Evolutionary conservation across 129 eudicot genomes (phyloP), one percentile per base, ranked within the genome.

Genomic region (Helichrysum umbraculigerum): DNA sequence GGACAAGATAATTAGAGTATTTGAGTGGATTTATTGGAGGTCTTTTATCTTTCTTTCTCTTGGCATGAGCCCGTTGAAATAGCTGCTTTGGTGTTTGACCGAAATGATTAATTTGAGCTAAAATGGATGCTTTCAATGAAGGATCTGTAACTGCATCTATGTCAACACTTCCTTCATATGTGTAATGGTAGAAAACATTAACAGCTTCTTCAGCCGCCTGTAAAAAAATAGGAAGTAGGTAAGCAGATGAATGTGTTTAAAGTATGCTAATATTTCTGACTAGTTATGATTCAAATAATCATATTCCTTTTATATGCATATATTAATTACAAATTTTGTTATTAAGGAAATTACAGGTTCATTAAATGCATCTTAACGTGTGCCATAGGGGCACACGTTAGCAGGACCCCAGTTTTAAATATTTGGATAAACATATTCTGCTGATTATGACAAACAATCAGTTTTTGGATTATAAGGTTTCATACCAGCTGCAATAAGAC

Each of bases 151-250:
- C 97, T 5, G 99, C 87, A 75, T 94, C 99, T 12, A 94, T 94
- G 80, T 94, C 99, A 9, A 94, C 97, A 51, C 82, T 94, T 74
- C 99, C 99, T 73, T 94, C 97, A 15, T 94, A 94, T 34, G 99
- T 94, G 71, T 94, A 94, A 69, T 94, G 97, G 79, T 89, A 94
- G 85, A 91, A 94, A 44, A 94, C 99, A 41, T 94, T 94, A 12
- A 89, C 93, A 62, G 99, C 91, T 79, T 94, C 97, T 83, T 89
- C 99, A 62, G 99, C 96, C 59, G 96, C 96, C 99, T 94, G 88
- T 21, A 61, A 82, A 68, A 57, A 44, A 11, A n/a, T n/a, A 30
- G 29, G 51, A 14, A 32, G 32, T 67, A n/a, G 25, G 14, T 56
- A 56, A 56, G 61, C 28, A 3, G 1, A 14, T 56, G 61, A 56